Conservation (phyloP, 176 grass and related monocot genomes). For the Secale cereale region DNA sequence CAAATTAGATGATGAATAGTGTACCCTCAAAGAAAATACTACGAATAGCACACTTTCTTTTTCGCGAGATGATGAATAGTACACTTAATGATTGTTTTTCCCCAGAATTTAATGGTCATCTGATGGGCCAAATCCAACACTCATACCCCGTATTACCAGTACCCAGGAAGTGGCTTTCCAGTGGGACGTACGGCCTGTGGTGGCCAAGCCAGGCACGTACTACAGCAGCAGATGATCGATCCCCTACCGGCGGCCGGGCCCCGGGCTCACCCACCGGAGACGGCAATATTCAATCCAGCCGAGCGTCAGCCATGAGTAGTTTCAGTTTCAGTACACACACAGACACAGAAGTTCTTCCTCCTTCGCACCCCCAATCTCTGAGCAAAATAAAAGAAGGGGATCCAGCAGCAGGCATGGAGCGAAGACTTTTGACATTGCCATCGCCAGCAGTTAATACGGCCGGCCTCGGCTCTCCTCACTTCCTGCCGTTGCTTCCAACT, state of each 20-base stretch:
- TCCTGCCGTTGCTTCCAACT: background rate
- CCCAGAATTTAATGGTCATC: no score
- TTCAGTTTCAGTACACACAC: background rate
- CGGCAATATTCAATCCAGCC: conserved; percentile 4
- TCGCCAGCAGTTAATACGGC: background rate
- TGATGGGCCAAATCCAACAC: no score
- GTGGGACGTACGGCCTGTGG: background rate
- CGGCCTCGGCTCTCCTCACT: background rate
- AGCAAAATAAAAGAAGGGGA: background rate
- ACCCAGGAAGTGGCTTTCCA: no score
- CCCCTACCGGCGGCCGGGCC: background rate
- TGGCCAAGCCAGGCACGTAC: no score
- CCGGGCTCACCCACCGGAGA: conserved; percentile 27
- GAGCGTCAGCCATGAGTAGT: background rate
- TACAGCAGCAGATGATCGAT: background rate
- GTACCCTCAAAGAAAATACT: no score
- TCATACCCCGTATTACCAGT: no score
- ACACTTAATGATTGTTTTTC: no score
- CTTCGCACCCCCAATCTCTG: background rate
- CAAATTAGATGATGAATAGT: no score
- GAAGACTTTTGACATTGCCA: conserved; percentile 18
- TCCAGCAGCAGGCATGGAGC: background rate
- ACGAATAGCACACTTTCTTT: no score
- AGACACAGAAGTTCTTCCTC: background rate
- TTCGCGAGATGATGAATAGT: no score